phyloP scores from a whole-genome alignment of 306 rosid species.

The Ziziphus jujuba region DNA sequence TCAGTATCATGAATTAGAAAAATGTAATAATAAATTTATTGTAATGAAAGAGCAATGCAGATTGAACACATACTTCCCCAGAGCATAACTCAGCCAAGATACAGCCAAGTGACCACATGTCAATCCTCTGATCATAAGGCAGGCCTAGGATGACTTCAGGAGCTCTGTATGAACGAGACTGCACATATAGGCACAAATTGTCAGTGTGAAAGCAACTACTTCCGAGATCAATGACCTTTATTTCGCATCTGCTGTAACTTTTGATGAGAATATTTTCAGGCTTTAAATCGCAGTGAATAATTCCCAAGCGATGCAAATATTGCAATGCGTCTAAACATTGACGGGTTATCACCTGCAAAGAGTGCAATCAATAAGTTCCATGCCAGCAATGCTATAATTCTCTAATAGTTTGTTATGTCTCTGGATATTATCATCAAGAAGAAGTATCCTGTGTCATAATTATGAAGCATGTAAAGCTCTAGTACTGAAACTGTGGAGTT shows the following conservation, averaged over 20 bases:
- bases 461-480: not conserved
- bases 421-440: not conserved
- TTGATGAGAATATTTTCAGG: constrained; percentile 93
- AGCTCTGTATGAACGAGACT: constrained; percentile 96
- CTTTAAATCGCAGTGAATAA: constrained; percentile 95
- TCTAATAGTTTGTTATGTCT: too few relatives aligned
- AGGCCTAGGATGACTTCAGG: constrained; percentile 99
- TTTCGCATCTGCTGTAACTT: constrained; percentile 80
- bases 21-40: not conserved
- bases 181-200: constrained; percentile 86
- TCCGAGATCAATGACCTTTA: constrained; percentile 96
- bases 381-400: constrained; percentile 12
- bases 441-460: constrained; percentile 3
- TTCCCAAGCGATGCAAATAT: constrained; percentile 80
- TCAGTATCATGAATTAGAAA: not conserved
- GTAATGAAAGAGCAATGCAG: not conserved
- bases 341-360: constrained; percentile 67
- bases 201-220: constrained; percentile 94
- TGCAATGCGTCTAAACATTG: constrained; percentile 95
- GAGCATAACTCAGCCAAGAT: constrained; percentile 95
- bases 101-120: constrained; percentile 98
- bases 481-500: not conserved
- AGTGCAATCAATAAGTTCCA: constrained; percentile 23
- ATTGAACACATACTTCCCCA: constrained; percentile 72
- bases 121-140: constrained; percentile 86